A percentile compares a stretch with the other conserved stretches of the same genome.
Evolutionary conservation across 164 flowering plant genomes (phyloP).

Genomic region (Tinospora cordifolia): DNA sequence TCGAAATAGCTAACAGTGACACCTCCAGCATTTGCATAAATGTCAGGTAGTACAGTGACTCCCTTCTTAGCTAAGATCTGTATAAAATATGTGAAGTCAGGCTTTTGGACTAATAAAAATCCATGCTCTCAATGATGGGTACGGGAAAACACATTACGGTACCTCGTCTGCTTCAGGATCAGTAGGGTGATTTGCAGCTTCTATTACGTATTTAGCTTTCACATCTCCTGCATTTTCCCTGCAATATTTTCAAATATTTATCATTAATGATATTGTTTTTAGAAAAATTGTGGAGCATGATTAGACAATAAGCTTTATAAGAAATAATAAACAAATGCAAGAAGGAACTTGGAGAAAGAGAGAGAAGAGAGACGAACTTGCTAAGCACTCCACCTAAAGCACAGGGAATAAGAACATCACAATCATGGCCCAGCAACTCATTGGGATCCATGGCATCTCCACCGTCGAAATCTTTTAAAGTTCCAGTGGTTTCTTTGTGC

Average conservation of each 20-base stretch:
- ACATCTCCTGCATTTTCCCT: constrained; percentile 74
- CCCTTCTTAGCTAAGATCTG: constrained; percentile 61
- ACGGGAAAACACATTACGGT: background rate
- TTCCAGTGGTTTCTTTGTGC: constrained; percentile 45
- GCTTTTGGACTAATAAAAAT: background rate
- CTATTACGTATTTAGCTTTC: constrained; percentile 63
- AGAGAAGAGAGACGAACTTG: constrained; percentile 35
- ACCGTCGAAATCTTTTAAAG: constrained; percentile 43
- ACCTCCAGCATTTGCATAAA: constrained; percentile 80
- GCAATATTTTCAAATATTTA: constrained; percentile 5
- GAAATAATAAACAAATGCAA: background rate
- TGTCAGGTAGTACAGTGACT: constrained; percentile 60
- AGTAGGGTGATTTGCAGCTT: constrained; percentile 81
- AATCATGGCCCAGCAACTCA: constrained; percentile 63
- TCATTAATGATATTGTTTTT: no score
- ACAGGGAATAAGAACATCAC: constrained; percentile 82
- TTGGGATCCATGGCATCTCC: constrained; percentile 47
- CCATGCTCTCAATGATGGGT: background rate
- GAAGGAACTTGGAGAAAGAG: background rate
- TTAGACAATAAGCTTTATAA: no score
- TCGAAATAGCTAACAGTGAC: constrained; percentile 41
- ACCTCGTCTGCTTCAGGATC: constrained; percentile 91
- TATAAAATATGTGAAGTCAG: background rate
- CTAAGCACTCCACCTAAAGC: constrained; percentile 78
- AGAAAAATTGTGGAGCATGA: no score